These are phyloP conservation scores for Colletotrichum chlorophyti DNA, from an alignment of 2,329 filamentous ascomycete species.

Conservation along the genomic window DNA sequence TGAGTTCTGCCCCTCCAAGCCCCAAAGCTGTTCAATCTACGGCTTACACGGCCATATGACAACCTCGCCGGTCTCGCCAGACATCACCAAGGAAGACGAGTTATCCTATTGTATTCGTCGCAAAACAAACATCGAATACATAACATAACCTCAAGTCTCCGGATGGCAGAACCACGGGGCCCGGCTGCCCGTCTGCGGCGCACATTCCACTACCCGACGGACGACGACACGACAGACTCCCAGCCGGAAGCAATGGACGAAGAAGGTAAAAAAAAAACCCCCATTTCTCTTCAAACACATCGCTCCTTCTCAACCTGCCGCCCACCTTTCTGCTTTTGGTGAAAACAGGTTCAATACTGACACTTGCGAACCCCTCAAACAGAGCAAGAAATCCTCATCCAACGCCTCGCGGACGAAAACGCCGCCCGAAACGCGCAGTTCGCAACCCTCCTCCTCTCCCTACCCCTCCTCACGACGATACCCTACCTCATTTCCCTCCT, in stretches of 20 bases:
- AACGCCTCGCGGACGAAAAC: slow-evolving; percentile 61
- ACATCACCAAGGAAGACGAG: too few species aligned
- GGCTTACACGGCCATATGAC: neutral
- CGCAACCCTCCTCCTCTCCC: slow-evolving; percentile 61
- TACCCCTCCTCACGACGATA: slow-evolving; percentile 63
- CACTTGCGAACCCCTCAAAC: slow-evolving; percentile 33
- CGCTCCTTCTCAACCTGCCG: slow-evolving; percentile 30
- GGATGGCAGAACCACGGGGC: slow-evolving; percentile 32
- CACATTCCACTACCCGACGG: slow-evolving; percentile 77
- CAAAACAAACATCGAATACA: too few species aligned
- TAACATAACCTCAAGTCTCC: neutral
- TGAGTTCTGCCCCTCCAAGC: slow-evolving; percentile 12
- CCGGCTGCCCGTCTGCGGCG: slow-evolving; percentile 70
- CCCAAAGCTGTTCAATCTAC: too few species aligned
- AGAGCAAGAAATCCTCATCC: slow-evolving; percentile 73
- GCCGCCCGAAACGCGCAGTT: slow-evolving; percentile 63
- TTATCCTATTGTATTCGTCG: too few species aligned
- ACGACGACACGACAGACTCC: slow-evolving; percentile 60
- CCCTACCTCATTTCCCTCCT: slow-evolving; percentile 62
- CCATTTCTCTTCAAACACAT: too few species aligned
- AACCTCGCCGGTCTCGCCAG: slow-evolving; percentile 13
- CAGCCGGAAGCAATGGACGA: slow-evolving; percentile 74
- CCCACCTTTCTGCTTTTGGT: neutral
- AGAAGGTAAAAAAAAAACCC: slow-evolving; percentile 59
- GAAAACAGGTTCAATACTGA: too few species aligned